Conservation (phyloP, 139 green algal species). For the Chlamydomonas sphaeroides region DNA sequence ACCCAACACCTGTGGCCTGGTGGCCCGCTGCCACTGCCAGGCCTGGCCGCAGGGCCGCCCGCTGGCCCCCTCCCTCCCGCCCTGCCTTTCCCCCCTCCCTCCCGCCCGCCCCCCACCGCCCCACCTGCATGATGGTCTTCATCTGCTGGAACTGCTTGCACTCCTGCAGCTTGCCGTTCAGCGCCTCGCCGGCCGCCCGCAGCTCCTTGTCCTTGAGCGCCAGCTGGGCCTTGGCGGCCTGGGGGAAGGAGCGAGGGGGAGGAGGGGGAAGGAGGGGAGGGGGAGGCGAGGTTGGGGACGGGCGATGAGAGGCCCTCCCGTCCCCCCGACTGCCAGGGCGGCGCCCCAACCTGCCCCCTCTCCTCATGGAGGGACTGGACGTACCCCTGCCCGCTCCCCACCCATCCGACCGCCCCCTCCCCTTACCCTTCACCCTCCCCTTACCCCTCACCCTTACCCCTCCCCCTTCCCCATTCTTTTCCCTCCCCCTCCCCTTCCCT, state of each 20-base stretch:
- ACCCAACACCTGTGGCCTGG: too few species aligned
- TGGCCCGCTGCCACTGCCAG: too few species aligned
- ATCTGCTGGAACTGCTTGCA: conserved; percentile 68
- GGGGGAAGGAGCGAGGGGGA: not conserved
- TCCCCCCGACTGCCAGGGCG: not conserved
- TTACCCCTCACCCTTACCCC: not conserved
- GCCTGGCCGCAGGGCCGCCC: too few species aligned
- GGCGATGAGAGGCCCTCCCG: too few species aligned
- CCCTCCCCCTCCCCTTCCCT: not conserved
- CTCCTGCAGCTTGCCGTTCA: conserved; percentile 48
- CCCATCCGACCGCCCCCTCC: too few species aligned
- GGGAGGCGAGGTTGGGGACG: not conserved
- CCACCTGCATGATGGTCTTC: conserved; percentile 68
- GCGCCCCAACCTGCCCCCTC: too few species aligned
- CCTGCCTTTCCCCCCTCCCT: too few species aligned
- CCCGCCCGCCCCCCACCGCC: too few species aligned
- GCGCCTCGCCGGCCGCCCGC: conserved; percentile 13
- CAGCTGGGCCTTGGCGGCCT: conserved; percentile 23
- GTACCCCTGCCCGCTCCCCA: not conserved
- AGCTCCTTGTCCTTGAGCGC: conserved; percentile 40
- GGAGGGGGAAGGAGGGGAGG: not conserved
- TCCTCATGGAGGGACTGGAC: too few species aligned
- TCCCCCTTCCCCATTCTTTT: not conserved
- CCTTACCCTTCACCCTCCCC: too few species aligned
- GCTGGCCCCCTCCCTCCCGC: too few species aligned